Conservation (phyloP, 306 rosid genomes). For the Canavalia ensiformis region DNA sequence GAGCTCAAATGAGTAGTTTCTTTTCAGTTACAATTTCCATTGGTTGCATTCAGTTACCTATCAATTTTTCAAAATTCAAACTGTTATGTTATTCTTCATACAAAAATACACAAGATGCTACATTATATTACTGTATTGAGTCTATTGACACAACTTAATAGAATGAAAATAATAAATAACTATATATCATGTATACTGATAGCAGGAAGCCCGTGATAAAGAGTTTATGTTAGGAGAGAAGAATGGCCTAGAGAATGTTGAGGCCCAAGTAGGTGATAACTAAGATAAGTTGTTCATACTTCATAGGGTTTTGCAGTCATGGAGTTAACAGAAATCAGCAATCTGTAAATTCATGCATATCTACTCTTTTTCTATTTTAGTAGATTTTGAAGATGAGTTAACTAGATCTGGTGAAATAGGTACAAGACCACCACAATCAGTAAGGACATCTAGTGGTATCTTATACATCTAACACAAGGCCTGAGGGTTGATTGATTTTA, state of each 20-base stretch:
- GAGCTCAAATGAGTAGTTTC: constrained; percentile 27
- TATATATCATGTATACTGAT: not conserved
- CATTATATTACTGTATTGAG: constrained; percentile 9
- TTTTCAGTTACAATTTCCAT: constrained; percentile 30
- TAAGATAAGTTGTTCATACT: not conserved
- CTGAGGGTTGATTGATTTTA: not conserved
- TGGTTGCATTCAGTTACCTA: constrained; percentile 37
- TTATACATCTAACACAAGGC: constrained; percentile 2
- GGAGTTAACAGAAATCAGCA: constrained; percentile 23
- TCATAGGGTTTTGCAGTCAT: not conserved
- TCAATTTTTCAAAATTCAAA: constrained; percentile 30
- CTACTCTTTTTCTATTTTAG: not conserved
- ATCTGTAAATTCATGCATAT: constrained; percentile 3
- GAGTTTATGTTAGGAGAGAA: no score
- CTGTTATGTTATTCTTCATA: constrained; percentile 4
- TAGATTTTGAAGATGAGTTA: constrained; percentile 5
- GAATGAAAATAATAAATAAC: not conserved
- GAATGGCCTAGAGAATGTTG: no score
- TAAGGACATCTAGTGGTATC: constrained; percentile 20
- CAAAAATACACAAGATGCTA: constrained; percentile 32
- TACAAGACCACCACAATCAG: constrained; percentile 3
- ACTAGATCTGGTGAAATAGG: not conserved
- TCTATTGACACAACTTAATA: not conserved
- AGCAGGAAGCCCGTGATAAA: no score
- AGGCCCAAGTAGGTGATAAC: not conserved